Evolutionary conservation across 768 basidiomycete genomes (phyloP).

Genomic region (Suillus fuscotomentosus): DNA sequence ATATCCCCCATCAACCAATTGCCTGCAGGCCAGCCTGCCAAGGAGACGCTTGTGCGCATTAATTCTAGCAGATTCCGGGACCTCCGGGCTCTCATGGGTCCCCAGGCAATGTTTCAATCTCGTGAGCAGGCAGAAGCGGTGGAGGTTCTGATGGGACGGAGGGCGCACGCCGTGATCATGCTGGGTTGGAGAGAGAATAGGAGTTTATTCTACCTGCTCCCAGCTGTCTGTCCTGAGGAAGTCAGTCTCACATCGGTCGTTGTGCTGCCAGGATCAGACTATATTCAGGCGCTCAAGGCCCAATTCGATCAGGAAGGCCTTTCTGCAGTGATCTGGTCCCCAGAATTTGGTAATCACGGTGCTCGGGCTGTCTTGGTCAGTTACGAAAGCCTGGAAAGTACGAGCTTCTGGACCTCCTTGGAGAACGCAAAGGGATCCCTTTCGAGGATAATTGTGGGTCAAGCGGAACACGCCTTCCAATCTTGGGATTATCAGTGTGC

Average conservation of each 20-base stretch:
- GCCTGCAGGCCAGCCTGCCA: neutral
- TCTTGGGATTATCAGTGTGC: neutral
- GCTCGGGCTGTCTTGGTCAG: neutral
- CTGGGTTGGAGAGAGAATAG: neutral
- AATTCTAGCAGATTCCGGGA: neutral
- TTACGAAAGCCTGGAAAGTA: neutral
- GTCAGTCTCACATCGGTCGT: neutral
- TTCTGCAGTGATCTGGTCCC: neutral
- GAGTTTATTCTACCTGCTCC: neutral
- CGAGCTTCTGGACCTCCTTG: neutral
- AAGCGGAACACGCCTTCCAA: neutral
- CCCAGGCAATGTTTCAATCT: neutral
- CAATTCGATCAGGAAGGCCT: neutral
- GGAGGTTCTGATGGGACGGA: neutral
- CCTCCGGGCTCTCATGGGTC: neutral
- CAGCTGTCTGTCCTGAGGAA: neutral
- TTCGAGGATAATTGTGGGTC: neutral
- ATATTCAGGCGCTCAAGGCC: neutral
- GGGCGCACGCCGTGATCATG: neutral
- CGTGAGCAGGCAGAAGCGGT: neutral
- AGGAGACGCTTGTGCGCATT: neutral
- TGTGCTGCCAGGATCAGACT: neutral
- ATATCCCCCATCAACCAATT: neutral
- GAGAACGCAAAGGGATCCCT: neutral
- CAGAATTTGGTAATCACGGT: neutral